Conservation (phyloP, 352 stramenopile genomes). For the Phytophthora palmivora region DNA sequence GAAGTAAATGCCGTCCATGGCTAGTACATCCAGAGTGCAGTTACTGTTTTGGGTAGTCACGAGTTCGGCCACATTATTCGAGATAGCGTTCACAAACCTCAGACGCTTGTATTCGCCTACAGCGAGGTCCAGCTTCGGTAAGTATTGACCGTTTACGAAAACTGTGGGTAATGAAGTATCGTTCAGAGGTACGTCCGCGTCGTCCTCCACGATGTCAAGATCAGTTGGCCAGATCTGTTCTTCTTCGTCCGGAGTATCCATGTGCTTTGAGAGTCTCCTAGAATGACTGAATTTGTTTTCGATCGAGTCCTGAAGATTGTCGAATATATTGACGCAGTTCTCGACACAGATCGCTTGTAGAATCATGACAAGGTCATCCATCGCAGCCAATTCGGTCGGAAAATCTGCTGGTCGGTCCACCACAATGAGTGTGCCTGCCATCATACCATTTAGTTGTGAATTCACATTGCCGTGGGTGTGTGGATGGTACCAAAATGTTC, state of each 20-base stretch:
- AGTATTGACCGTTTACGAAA: slow-evolving; percentile 80
- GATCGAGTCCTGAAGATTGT: slow-evolving; percentile 64
- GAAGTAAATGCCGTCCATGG: slow-evolving; percentile 79
- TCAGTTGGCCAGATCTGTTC: slow-evolving; percentile 29
- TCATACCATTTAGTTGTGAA: slow-evolving; percentile 76
- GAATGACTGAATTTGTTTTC: slow-evolving; percentile 53
- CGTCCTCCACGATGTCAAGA: slow-evolving; percentile 40
- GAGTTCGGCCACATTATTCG: slow-evolving; percentile 81
- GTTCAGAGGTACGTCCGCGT: slow-evolving; percentile 60
- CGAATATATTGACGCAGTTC: slow-evolving; percentile 68
- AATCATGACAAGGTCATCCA: slow-evolving; percentile 74
- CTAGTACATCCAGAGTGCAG: slow-evolving; percentile 66
- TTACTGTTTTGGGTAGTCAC: slow-evolving; percentile 44
- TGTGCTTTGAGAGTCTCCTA: slow-evolving; percentile 21
- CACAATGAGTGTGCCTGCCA: slow-evolving; percentile 74
- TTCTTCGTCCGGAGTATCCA: slow-evolving; percentile 20
- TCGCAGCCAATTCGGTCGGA: slow-evolving; percentile 50
- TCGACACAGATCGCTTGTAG: slow-evolving; percentile 75
- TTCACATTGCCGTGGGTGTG: slow-evolving; percentile 81
- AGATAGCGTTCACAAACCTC: slow-evolving; percentile 78
- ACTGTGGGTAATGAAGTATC: slow-evolving; percentile 74
- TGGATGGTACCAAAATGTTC: slow-evolving; percentile 87
- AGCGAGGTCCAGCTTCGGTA: slow-evolving; percentile 62
- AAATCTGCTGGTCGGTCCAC: slow-evolving; percentile 66
- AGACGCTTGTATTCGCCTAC: slow-evolving; percentile 69